Evolutionary conservation across 2,329 filamentous ascomycete species (phyloP).

Genomic region (Kalmusia sp.): DNA sequence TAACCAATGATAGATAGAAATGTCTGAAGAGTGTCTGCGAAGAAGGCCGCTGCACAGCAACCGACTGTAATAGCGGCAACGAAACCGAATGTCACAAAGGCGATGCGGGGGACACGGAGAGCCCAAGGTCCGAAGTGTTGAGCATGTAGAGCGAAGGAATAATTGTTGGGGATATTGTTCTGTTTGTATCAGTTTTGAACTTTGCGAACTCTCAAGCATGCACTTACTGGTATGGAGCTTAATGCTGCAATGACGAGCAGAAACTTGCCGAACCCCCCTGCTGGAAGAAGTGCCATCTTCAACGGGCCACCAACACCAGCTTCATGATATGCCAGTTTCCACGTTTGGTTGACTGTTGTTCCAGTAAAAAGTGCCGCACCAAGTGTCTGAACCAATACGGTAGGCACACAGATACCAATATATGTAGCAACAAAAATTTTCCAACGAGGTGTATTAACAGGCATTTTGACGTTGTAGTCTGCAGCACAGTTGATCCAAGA

Average conservation of each 20-base stretch:
- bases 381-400: slow-evolving; percentile 40
- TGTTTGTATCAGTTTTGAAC: slow-evolving; percentile 12
- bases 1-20: slow-evolving; percentile 38
- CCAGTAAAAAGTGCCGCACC: slow-evolving; percentile 44
- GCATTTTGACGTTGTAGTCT: slow-evolving; percentile 50
- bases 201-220: neutral
- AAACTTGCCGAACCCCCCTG: slow-evolving; percentile 46
- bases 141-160: slow-evolving; percentile 45
- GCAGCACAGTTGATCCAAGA: slow-evolving; percentile 49
- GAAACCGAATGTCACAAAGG: slow-evolving; percentile 44
- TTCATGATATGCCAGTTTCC: slow-evolving; percentile 35
- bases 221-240: slow-evolving; percentile 41
- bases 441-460: slow-evolving; percentile 40
- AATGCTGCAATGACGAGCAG: slow-evolving; percentile 42
- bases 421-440: slow-evolving; percentile 43
- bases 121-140: slow-evolving; percentile 47
- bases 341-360: slow-evolving; percentile 28
- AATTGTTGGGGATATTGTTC: slow-evolving; percentile 50
- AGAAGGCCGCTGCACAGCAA: slow-evolving; percentile 42
- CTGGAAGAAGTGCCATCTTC: slow-evolving; percentile 39
- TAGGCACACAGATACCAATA: slow-evolving; percentile 42
- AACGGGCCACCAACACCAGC: slow-evolving; percentile 40
- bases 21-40: slow-evolving; percentile 32
- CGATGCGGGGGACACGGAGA: slow-evolving; percentile 38
- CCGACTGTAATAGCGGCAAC: slow-evolving; percentile 41